Base-by-base conservation (phyloP, 148 eudicot species). In the Polygonum maritimum region DNA sequence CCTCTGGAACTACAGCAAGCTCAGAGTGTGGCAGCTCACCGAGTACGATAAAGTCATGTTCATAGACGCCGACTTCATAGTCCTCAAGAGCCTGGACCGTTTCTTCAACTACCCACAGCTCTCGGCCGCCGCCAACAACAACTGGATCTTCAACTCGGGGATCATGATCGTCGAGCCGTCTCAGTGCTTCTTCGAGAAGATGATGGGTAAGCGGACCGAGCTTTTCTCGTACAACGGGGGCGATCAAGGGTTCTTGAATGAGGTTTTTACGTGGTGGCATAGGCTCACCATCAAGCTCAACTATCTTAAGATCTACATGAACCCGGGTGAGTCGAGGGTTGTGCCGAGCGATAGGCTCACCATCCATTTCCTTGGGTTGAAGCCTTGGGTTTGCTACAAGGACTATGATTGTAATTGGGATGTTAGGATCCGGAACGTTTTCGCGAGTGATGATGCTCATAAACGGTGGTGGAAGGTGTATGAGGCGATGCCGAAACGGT, bases 351-450 rank as follows among this genome's bases (percentile, higher is more conserved):
- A 86, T 35, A 51, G 77, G 16, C 82, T 85, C 71, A 81, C 92
- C 2, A 60, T 92, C 16, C 97, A 92, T 80, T 92, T 81, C 81
- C 73, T 90, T 16, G 97, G 97, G 19, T 9, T 86, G 76, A 92
- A 92, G 83, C 97, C 97, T 12, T 92, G 97, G 97, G 45, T 72
- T 81, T 92, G 97, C 41, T 83, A 87, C 47, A 76, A 78, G 55
- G 92, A 87, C 55, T 85, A 84, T 73, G 97, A 92, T 75, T 92
- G 97, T 54, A 92, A 92, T 49, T 92, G 97, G 97, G 97, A 92
- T 33, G 69, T 52, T 39, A 2, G 3, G 39, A 74, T 63, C 14
- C 75, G 63, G n/a, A 84, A 80, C 0, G 2, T 11, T 0, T 89
- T 58, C 76, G 91, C 93, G 3, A 92, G 89, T 65, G 86, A 92